Base-by-base conservation (phyloP, 306 rosid species). In the Hippophae rhamnoides region DNA sequence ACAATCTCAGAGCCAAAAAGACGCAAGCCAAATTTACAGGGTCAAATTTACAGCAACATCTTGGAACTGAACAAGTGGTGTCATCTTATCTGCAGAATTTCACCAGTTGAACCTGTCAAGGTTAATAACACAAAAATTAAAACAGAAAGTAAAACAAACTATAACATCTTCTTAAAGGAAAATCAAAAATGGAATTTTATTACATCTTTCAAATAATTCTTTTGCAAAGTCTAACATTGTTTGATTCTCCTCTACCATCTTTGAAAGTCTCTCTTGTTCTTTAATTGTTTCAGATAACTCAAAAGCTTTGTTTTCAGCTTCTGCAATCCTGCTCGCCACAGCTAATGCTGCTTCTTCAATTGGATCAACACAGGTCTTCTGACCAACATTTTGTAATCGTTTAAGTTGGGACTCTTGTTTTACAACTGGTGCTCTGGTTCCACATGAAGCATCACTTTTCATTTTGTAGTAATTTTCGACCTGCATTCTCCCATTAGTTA, bases 61-160 rank as follows among this genome's bases (percentile, higher is more conserved):
- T 52, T 60, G 64, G 46, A 56, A 26, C 31, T 52, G 48, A 52
- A 41, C n/a, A 46, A 40, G 7, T 18, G 5, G 50, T 57, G 45
- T 63, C 9, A 76, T 7, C 26, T 60, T 23, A 55, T 12, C 52
- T 56, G 43, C 54, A 67, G 44, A 13, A 58, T 49, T 41, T 76
- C 74, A 43, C 81, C 81, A 48, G 57, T 63, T 51, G 61, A 71
- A 76, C 81, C 81, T 76, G 81, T 48, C 59, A 63, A 58, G 68
- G 47, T 2, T 31, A 31, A 31, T 31, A 31, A 31, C 14, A 13
- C 14, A n/a, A 41, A 48, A n/a, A 57, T 9, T 43, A 18, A 8
- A 10, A 60, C 63, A 25, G 13, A 52, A 63, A 62, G 23, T 10
- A 53, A 18, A 18, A 18, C 23, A 18, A 50, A 69, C 41, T 14